Evolutionary conservation across 2,329 filamentous ascomycete species (phyloP), one percentile per base, ranked within the genome.

Genomic region (Chlorencoelia australis): DNA sequence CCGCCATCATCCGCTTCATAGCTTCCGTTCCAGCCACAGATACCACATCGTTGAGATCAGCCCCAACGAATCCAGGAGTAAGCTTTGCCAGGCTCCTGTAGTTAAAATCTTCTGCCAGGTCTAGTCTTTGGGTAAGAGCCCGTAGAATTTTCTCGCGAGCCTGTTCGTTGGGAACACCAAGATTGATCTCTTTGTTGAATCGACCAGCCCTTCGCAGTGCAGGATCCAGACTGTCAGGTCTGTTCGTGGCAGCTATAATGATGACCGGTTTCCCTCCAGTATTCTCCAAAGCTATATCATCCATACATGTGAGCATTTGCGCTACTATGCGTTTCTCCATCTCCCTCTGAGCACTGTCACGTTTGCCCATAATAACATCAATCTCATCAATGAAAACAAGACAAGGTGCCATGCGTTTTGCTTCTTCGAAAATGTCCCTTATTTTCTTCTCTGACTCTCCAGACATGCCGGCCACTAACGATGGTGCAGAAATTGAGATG

Each of bases 371-470:
- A 50, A 96, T 91, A 4, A 82, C 80, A 58, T 98, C 88, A 35
- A 96, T 84, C 49, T 94, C 82, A 48, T 94, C 87, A 39, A 96
- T 82, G 53, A 95, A 93, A 4, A 98, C 71, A 4, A 98, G 68
- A 52, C 86, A 94, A 0, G 91, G 91, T 0, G 89, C 88, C 24
- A 88, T 70, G 37, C 75, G 73, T 56, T 84, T 85, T 0, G 91
- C 91, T 53, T 91, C 84, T 9, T 96, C 88, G 43, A 93, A 93
- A 31, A 86, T 70, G 46, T 89, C 83, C 22, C 85, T 69, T 18
- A 94, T 74, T 42, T 86, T 85, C 63, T 88, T 88, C 58, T 94
- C 85, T 0, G 83, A 89, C 55, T 91, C 86, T 49, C 85, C 85
- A 21, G 83, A 91, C 77, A 89, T 91, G 14, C 85, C 84, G 11